Conservation (phyloP, 148 eudicot genomes). For the Arctostaphylos glauca region DNA sequence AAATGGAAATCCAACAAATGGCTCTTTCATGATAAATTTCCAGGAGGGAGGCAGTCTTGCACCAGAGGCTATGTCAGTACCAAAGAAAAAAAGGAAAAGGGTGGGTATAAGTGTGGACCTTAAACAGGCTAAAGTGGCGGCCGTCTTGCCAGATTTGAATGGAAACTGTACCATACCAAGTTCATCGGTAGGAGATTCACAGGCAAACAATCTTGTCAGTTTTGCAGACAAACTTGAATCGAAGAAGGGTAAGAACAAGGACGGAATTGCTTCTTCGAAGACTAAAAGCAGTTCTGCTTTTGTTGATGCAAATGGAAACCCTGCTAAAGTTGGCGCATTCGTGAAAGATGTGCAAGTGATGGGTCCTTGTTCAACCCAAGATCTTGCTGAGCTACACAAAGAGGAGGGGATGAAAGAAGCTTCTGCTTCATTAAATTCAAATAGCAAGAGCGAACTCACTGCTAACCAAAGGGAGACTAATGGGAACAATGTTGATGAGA, state of each 20-base stretch:
- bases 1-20: constrained; percentile 32
- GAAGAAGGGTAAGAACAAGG: constrained; percentile 35
- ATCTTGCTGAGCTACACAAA: constrained; percentile 15
- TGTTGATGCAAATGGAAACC: constrained; percentile 19
- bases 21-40: constrained; percentile 31
- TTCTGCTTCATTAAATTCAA: background rate
- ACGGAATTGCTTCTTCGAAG: constrained; percentile 17
- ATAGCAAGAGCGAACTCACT: background rate
- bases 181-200: constrained; percentile 19
- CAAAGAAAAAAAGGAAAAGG: constrained; percentile 23
- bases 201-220: constrained; percentile 9
- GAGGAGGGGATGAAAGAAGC: constrained; percentile 11
- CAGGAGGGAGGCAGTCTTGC: constrained; percentile 12
- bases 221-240: constrained; percentile 23
- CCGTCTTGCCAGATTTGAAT: constrained; percentile 42
- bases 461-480: constrained; percentile 9
- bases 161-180: constrained; percentile 20
- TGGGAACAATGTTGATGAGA: constrained; percentile 28
- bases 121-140: constrained; percentile 21
- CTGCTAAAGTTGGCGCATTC: constrained; percentile 31
- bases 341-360: constrained; percentile 37
- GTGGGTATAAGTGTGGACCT: constrained; percentile 16
- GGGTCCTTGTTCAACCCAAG: constrained; percentile 24
- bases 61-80: constrained; percentile 16
- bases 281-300: constrained; percentile 13